Evolutionary conservation across 108 stramenopile genomes (phyloP).

Genomic region (Mayamaea pseudoterrestris): DNA sequence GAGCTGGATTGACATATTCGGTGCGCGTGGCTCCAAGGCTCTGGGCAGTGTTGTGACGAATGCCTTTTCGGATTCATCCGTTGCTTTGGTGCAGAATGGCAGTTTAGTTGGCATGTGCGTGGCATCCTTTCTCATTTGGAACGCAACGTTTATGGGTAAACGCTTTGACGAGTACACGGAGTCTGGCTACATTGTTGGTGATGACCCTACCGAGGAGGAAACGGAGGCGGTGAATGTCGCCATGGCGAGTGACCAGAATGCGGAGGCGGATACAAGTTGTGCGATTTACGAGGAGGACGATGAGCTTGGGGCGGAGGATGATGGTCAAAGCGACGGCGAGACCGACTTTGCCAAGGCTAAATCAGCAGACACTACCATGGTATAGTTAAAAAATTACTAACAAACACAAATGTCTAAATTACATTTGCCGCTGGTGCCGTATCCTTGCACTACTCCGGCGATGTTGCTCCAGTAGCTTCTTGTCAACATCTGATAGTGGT

Average conservation of each 20-base stretch:
- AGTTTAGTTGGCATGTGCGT: constrained; percentile 81
- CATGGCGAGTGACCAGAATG: constrained; percentile 61
- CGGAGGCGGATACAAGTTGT: constrained; percentile 64
- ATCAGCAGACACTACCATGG: too few relatives aligned
- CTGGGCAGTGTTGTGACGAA: constrained; percentile 91
- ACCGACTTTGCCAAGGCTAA: background rate
- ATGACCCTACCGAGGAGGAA: constrained; percentile 20
- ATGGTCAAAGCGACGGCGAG: constrained; percentile 25
- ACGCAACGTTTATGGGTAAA: constrained; percentile 88
- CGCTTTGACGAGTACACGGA: constrained; percentile 86
- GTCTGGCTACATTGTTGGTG: constrained; percentile 86
- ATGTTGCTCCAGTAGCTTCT: too few relatives aligned
- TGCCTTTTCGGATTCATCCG: constrained; percentile 75
- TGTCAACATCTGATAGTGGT: constrained; percentile 35
- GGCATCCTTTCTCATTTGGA: constrained; percentile 87
- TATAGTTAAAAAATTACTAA: too few relatives aligned
- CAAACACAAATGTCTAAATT: too few relatives aligned
- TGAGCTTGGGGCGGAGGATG: constrained; percentile 47
- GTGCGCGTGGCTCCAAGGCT: constrained; percentile 90
- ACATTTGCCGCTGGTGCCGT: too few relatives aligned
- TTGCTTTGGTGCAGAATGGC: constrained; percentile 77
- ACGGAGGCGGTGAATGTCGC: constrained; percentile 30
- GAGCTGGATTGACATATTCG: constrained; percentile 97
- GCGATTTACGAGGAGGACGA: constrained; percentile 73
- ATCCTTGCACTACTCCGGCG: too few relatives aligned